phyloP scores from a whole-genome alignment of 1,284 basidiomycete species.

The Ceratorhiza oryzae-sativae region DNA sequence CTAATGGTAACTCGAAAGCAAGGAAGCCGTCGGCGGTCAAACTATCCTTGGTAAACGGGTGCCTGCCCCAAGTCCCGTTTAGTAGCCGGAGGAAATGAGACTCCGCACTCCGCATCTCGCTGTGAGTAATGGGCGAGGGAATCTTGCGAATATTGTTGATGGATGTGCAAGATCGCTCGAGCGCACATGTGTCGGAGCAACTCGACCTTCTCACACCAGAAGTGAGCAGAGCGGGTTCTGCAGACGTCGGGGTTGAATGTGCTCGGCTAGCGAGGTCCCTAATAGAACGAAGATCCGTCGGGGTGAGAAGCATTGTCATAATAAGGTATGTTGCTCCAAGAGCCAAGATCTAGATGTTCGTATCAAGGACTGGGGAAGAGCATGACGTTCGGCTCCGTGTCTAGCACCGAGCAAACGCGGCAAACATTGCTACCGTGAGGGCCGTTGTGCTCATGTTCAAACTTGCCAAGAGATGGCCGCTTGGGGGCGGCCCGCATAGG shows the following conservation, averaged over 20 bases:
- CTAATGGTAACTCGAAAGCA: slow-evolving; percentile 26
- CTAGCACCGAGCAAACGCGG: not conserved
- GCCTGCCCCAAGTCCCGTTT: slow-evolving; percentile 21
- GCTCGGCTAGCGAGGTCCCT: not conserved
- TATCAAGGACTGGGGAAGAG: not conserved
- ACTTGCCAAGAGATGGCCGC: not conserved
- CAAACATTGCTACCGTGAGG: too few species aligned
- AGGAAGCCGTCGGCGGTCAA: slow-evolving; percentile 17
- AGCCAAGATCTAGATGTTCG: not conserved
- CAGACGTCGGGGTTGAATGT: slow-evolving; percentile 6
- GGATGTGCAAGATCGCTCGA: not conserved
- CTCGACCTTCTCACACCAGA: too few species aligned
- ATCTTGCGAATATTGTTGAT: not conserved
- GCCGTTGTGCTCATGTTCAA: too few species aligned
- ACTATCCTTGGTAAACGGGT: slow-evolving; percentile 12
- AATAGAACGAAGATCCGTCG: not conserved
- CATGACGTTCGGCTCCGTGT: slow-evolving; percentile 6
- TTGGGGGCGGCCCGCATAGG: not conserved
- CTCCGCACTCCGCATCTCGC: slow-evolving; percentile 27
- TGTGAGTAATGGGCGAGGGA: slow-evolving; percentile 1
- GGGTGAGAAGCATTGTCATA: not conserved
- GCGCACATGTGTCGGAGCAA: not conserved
- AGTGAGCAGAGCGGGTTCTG: too few species aligned
- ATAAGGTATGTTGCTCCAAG: not conserved
- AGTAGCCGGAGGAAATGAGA: slow-evolving; percentile 25